Evolutionary conservation across 192 early-diverging fungal species (phyloP), one percentile per base, ranked within the genome.

Genomic region (Gonapodya prolifera): DNA sequence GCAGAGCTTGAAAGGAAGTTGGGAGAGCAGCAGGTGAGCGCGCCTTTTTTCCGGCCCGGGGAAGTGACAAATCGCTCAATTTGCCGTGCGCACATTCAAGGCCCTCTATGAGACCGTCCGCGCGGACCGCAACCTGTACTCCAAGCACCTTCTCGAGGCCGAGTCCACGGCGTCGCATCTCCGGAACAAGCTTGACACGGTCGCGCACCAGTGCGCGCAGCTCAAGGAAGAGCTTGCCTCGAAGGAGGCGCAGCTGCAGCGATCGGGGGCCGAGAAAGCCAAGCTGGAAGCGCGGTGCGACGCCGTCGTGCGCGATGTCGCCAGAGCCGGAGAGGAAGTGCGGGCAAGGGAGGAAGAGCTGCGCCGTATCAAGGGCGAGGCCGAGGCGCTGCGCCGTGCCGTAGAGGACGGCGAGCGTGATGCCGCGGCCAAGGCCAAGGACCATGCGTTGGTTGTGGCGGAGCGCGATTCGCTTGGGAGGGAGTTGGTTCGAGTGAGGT

Each of bases 221-320:
- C 78, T 89, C 0, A 89, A 89, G 74, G 88, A 89, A 69, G 88
- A 89, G 78, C 85, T 89, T 76, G 81, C 84, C 13, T 84, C 80
- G 76, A 87, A 87, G 74, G 88, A 89, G 77, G 80, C 80, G 31
- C 8, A 16, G 8, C 45, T 89, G 18, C 85, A 85, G 30, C 88
- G 87, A 75, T 84, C 86, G 73, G 84, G 84, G 70, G 83, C 86
- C 75, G 88, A 89, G 75, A 84, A 87, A 61, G 80, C 83, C 2
- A 88, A 88, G 78, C 79, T 89, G 2, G 88, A 88, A 70, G 88
- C 88, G 79, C 87, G 86, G 78, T 88, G 88, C 74, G 88, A 89
- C 70, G 81, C 79, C 1, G 75, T 88, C 2, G 82, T 81, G 32
- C 76, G 78, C 1, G 83, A 87, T 69, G 86, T 89, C 76, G 84